phyloP scores from a whole-genome alignment of 768 basidiomycete genomes.

The Suillus discolor region DNA sequence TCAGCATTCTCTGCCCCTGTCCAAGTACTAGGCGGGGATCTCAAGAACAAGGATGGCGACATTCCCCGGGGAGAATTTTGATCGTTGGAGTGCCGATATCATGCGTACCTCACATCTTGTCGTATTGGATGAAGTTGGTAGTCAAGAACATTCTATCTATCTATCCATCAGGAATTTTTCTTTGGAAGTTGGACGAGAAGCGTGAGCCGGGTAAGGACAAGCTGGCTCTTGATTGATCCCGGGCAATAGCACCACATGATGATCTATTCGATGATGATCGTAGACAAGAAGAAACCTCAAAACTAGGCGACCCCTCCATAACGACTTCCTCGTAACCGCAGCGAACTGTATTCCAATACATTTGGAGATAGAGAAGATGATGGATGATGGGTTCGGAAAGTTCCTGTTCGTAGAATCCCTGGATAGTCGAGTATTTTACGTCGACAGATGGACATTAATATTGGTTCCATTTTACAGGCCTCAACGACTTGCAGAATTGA shows the following conservation, averaged over 20 bases:
- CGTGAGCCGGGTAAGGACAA: constrained; percentile 1
- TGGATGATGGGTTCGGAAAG: neutral
- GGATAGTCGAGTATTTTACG: neutral
- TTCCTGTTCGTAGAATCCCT: neutral
- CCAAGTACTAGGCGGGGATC: neutral
- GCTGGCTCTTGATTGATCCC: neutral
- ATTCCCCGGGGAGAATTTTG: neutral
- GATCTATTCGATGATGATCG: constrained; percentile 1
- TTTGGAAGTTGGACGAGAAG: neutral
- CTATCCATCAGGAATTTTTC: neutral
- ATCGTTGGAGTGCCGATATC: neutral
- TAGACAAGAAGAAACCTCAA: neutral
- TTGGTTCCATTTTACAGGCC: neutral
- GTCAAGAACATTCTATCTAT: neutral
- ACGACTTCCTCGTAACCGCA: constrained; percentile 1
- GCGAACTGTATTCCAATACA: neutral
- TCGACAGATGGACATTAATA: neutral
- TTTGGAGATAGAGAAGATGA: neutral
- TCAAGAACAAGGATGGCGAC: neutral
- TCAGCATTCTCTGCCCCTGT: neutral
- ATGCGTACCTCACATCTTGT: neutral
- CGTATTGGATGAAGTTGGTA: neutral
- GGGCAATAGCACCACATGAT: neutral
- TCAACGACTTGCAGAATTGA: neutral
- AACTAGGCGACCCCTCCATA: neutral